A percentile compares a stretch with the other conserved stretches of the same genome.
phyloP scores from a whole-genome alignment of 164 flowering plant species.

The Protea cynaroides region DNA sequence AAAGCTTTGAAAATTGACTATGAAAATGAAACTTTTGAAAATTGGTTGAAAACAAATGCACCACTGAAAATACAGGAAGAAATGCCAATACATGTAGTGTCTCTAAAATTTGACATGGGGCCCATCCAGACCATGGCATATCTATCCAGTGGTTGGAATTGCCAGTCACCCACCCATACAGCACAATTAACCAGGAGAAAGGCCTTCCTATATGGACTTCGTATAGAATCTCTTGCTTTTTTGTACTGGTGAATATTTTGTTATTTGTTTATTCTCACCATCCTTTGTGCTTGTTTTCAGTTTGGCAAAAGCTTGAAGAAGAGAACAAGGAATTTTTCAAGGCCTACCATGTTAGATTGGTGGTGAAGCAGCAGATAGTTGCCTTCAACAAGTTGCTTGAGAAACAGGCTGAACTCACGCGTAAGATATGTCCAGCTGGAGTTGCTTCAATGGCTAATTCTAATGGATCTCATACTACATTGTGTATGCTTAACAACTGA shows the following conservation, averaged over 20 bases:
- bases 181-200: no score
- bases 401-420: conserved; percentile 63
- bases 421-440: conserved; percentile 44
- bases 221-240: no score
- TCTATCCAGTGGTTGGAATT: no score
- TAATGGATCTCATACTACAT: conserved; percentile 61
- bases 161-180: no score
- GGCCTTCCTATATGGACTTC: no score
- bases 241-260: neutral
- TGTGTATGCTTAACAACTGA: conserved; percentile 34
- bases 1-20: no score
- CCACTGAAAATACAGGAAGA: no score
- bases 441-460: conserved; percentile 44
- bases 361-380: conserved; percentile 60
- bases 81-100: no score
- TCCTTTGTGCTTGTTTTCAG: conserved; percentile 24
- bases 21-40: no score
- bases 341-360: conserved; percentile 58
- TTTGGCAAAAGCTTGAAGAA: conserved; percentile 84
- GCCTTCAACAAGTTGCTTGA: conserved; percentile 64
- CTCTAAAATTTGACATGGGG: no score
- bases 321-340: conserved; percentile 73
- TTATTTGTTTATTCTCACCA: neutral
- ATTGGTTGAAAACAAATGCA: no score
- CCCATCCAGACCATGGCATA: no score